Percentiles rank a stretch among this genome's conserved stretches.
phyloP scores from a whole-genome alignment of 768 basidiomycete species.

The Holtermannia corniformis region DNA sequence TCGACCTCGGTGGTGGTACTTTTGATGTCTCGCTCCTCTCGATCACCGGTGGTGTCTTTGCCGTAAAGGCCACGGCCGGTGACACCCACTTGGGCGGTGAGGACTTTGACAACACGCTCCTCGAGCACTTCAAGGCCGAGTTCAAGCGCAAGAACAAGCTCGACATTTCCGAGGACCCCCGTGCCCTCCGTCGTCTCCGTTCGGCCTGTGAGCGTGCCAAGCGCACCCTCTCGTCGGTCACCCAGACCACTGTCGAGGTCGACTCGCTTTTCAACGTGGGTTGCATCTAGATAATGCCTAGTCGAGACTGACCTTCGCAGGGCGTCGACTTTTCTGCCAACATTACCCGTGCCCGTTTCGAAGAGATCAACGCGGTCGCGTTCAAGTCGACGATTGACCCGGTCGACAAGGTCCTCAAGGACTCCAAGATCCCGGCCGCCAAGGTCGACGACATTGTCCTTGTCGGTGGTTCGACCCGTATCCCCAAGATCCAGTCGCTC shows the following conservation, averaged over 20 bases:
- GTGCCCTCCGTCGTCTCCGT: constrained; percentile 88
- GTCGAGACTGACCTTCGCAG: constrained; percentile 45
- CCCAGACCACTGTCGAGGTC: constrained; percentile 98
- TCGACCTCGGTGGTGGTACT: constrained; percentile 98
- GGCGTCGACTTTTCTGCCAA: constrained; percentile 97
- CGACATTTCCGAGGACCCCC: constrained; percentile 94
- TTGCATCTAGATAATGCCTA: too few species aligned
- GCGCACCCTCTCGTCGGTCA: constrained; percentile 93
- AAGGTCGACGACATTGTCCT: constrained; percentile 97
- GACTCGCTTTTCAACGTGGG: constrained; percentile 97
- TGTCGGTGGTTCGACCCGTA: constrained; percentile 99
- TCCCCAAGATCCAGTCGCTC: constrained; percentile 95
- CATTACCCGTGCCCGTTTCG: constrained; percentile 99
- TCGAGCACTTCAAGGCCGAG: constrained; percentile 99
- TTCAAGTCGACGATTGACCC: constrained; percentile 98
- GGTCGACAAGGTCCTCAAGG: constrained; percentile 97
- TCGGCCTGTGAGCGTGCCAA: constrained; percentile 99
- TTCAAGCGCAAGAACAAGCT: constrained; percentile 96
- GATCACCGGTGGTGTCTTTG: constrained; percentile 93
- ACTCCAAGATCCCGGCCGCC: constrained; percentile 93
- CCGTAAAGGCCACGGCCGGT: constrained; percentile 81
- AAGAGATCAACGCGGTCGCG: constrained; percentile 89
- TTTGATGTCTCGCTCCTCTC: constrained; percentile 99
- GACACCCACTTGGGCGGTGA: constrained; percentile 99
- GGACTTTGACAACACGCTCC: constrained; percentile 96